phyloP scores from a whole-genome alignment of 441 rosid genomes.

The Adansonia rubrostipa region DNA sequence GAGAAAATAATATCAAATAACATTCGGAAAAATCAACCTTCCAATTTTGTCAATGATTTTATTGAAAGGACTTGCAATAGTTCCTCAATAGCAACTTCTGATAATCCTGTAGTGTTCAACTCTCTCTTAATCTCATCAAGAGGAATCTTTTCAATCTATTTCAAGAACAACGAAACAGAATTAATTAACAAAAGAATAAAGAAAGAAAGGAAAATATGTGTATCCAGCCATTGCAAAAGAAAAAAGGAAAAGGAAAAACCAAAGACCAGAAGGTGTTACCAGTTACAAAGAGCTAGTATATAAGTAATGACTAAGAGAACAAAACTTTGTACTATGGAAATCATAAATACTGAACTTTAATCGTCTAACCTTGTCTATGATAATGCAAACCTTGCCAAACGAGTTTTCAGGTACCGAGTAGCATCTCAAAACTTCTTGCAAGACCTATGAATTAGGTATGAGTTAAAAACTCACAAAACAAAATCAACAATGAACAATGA shows the following conservation, averaged over 20 bases:
- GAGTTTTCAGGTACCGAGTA: slow-evolving; percentile 59
- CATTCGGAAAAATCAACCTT: slow-evolving; percentile 51
- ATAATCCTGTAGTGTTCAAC: slow-evolving; percentile 62
- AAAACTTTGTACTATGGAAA: neutral
- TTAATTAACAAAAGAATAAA: neutral
- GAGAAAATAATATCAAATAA: neutral
- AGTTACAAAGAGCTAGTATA: neutral
- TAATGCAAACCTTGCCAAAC: slow-evolving; percentile 80
- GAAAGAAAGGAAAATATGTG: neutral
- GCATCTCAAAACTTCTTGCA: slow-evolving; percentile 54
- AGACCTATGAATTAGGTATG: slow-evolving; percentile 53
- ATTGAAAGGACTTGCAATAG: slow-evolving; percentile 73
- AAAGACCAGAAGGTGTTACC: neutral
- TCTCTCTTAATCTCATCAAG: slow-evolving; percentile 73
- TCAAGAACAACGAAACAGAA: slow-evolving; percentile 23
- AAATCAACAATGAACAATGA: neutral
- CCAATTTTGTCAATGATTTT: slow-evolving; percentile 73
- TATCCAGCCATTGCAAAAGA: neutral
- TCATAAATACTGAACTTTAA: slow-evolving; percentile 18
- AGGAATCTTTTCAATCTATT: slow-evolving; percentile 79
- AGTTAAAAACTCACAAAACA: slow-evolving; percentile 1
- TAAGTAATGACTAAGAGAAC: neutral
- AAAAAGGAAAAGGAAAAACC: neutral
- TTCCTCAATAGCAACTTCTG: slow-evolving; percentile 67
- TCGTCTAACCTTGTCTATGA: slow-evolving; percentile 84